A percentile compares a stretch with the other conserved stretches of the same genome.
Evolutionary conservation across 345 rosid genomes (phyloP).

Genomic region (Citrus maxima): DNA sequence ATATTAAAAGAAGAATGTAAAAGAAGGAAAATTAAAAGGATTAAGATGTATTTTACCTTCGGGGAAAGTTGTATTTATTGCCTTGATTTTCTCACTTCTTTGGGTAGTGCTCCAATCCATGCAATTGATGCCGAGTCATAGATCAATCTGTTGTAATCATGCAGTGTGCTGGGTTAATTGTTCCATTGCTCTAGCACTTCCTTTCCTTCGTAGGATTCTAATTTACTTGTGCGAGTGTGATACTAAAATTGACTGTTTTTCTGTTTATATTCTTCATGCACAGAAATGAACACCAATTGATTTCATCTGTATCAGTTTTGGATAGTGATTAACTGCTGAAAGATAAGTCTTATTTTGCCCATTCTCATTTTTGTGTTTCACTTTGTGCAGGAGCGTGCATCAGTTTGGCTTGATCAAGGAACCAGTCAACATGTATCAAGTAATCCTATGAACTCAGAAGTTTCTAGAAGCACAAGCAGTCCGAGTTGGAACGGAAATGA

Average conservation of each 20-base stretch:
- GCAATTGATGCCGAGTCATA: not conserved
- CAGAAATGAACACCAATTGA: not conserved
- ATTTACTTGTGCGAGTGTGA: not conserved
- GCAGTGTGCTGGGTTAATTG: not conserved
- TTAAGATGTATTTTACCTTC: not conserved
- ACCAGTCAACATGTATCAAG: conserved; percentile 32
- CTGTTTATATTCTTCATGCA: not conserved
- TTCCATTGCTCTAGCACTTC: not conserved
- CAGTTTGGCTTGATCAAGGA: conserved; percentile 37
- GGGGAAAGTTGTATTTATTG: too few species aligned
- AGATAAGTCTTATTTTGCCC: not conserved
- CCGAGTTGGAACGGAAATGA: conserved; percentile 42
- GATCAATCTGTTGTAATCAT: not conserved
- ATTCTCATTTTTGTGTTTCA: not conserved
- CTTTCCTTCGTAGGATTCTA: not conserved
- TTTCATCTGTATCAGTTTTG: not conserved
- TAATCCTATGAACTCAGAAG: conserved; percentile 35
- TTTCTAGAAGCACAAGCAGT: conserved; percentile 33
- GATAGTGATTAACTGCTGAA: not conserved
- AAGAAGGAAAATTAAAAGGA: not conserved
- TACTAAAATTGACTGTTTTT: not conserved
- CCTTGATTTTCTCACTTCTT: not conserved
- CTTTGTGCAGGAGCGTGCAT: conserved; percentile 49
- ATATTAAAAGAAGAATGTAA: not conserved
- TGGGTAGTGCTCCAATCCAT: not conserved